Base-by-base conservation (phyloP, 371 early-diverging fungal species). In the Phascolomyces articulosus region DNA sequence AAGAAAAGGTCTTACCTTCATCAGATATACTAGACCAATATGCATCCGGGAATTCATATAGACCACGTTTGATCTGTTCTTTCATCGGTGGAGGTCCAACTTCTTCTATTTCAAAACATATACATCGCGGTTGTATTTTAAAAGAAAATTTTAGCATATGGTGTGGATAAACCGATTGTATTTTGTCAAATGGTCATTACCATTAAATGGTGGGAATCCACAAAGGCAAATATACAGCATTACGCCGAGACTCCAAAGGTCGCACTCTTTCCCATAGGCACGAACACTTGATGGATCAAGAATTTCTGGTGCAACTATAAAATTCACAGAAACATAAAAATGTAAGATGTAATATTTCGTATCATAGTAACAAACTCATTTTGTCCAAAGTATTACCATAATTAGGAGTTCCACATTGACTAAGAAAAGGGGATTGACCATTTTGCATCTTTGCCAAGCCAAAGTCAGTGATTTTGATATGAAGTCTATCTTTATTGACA, bases 201-300 rank as follows among this genome's bases (percentile, higher is more conserved):
- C 85, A 55, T 82, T 82, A 70, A 98, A 99, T 18, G 99, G 99
- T 3, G 98, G 96, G 70, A 87, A 93, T 2, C 98, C 99, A 76
- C 94, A 96, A 2, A 98, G 78, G 72, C 98, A 92, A 60, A 99
- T 95, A 77, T 98, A 99, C 23, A 99, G 86, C 64, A 99, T 97
- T 0, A 99, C 99, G 16, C 99, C 99, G 18, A 98, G 78, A 54
- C 98, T 95, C 99, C 99, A 99, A 76, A 98, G 83, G 68, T 99
- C 99, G 21, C 98, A 95, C 63, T 90, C 88, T 29, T 88, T 87
- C 38, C 90, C 91, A 73, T 98, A 96, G 2, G 90, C 84, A 40
- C 90, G 85, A 13, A 82, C 68, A 54, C 75, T 78, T 1, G 72
- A 66, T n/a, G 84, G 80, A 28, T 74, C 77, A 63, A 99, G 75